These are phyloP conservation scores for Thraustotheca clavata DNA, from an alignment of 352 stramenopile genomes.

Conservation along the genomic window DNA sequence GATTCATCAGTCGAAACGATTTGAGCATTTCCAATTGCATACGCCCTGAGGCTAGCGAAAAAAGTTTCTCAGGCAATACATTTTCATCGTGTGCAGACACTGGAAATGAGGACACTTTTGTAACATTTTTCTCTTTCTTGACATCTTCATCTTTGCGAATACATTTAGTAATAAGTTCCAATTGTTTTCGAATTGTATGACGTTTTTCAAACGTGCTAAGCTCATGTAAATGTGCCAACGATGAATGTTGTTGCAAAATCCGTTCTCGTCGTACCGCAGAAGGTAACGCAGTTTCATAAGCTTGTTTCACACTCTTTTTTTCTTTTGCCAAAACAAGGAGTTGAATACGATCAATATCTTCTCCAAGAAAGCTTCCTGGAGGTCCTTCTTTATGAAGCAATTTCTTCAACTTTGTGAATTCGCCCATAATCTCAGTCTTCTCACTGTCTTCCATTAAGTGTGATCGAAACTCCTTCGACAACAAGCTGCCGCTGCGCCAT, in stretches of 20 bases:
- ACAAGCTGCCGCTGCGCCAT: background rate
- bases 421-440: background rate
- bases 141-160: background rate
- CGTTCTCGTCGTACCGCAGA: conserved; percentile 7
- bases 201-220: background rate
- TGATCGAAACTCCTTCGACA: background rate
- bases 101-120: background rate
- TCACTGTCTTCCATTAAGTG: background rate
- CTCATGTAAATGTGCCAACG: background rate
- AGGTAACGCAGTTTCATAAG: conserved; percentile 1
- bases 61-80: conserved; percentile 17
- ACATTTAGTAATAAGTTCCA: conserved; percentile 6
- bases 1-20: conserved; percentile 19
- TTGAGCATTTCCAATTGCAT: conserved; percentile 17
- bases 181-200: conserved; percentile 8
- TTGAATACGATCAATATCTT: conserved; percentile 14
- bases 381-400: background rate
- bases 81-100: conserved; percentile 1
- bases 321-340: conserved; percentile 10
- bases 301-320: background rate
- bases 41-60: conserved; percentile 9
- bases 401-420: background rate
- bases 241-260: background rate
- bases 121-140: background rate
- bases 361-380: background rate